phyloP scores from a whole-genome alignment of 331 rosid genomes.

The Ulmus americana region DNA sequence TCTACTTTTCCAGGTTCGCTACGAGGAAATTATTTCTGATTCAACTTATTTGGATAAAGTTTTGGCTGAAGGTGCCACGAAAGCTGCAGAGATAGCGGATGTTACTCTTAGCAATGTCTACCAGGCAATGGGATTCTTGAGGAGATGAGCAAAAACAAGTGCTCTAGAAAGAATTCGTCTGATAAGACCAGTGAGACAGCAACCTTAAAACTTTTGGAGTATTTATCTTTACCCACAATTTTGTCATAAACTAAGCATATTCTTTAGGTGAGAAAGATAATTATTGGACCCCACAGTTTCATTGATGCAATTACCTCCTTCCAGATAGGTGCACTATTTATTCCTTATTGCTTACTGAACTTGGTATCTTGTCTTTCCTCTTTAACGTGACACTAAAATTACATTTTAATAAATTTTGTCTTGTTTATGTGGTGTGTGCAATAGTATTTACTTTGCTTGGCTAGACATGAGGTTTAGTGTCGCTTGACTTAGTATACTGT shows the following conservation, averaged over 20 bases:
- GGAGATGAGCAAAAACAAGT: constrained; percentile 35
- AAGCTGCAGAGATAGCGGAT: constrained; percentile 76
- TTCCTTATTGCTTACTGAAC: background rate
- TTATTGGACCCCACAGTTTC: constrained; percentile 23
- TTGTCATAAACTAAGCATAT: constrained; percentile 31
- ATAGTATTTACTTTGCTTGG: constrained; percentile 3
- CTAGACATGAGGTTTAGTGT: background rate
- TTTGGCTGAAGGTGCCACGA: constrained; percentile 71
- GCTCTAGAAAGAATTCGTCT: constrained; percentile 24
- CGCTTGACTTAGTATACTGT: background rate
- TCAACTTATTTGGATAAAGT: constrained; percentile 71
- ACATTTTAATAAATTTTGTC: background rate
- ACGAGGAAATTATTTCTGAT: constrained; percentile 69
- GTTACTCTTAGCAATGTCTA: constrained; percentile 60
- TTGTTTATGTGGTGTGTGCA: background rate
- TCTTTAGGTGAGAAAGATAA: constrained; percentile 25
- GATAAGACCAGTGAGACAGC: constrained; percentile 28
- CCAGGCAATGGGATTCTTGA: constrained; percentile 86
- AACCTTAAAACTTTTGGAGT: constrained; percentile 33
- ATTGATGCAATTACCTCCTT: constrained; percentile 14
- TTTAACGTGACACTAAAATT: background rate
- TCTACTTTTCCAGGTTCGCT: constrained; percentile 57
- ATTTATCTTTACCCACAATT: constrained; percentile 19
- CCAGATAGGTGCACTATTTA: constrained; percentile 7
- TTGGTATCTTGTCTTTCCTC: background rate